These are phyloP conservation scores for Aspergillus ruber DNA, from an alignment of 2,329 filamentous ascomycete species.

Conservation along the genomic window DNA sequence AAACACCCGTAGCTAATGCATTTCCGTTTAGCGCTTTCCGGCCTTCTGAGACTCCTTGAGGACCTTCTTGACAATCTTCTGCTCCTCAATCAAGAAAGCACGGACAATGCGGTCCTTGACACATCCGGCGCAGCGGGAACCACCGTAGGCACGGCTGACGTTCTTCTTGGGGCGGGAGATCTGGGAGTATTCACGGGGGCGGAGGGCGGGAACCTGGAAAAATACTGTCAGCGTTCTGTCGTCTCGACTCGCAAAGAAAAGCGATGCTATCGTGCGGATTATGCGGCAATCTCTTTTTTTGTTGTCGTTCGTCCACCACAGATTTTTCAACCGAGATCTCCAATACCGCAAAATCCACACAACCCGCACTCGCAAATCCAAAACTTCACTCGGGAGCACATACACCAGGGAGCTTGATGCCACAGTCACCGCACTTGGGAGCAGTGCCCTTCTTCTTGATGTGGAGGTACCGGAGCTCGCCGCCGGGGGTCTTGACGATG, in stretches of 20 bases:
- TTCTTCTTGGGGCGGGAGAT: slow-evolving; percentile 99
- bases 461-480: slow-evolving; percentile 91
- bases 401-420: slow-evolving; percentile 95
- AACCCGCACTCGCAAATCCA: not conserved
- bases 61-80: slow-evolving; percentile 99
- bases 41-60: slow-evolving; percentile 85
- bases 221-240: slow-evolving; percentile 10
- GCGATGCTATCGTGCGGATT: slow-evolving; percentile 1
- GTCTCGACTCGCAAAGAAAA: not conserved
- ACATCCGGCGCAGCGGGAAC: slow-evolving; percentile 97
- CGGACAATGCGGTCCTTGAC: slow-evolving; percentile 97
- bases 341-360: not conserved
- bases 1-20: slow-evolving; percentile 20
- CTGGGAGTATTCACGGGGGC: slow-evolving; percentile 93
- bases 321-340: slow-evolving; percentile 1
- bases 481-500: slow-evolving; percentile 92
- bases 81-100: slow-evolving; percentile 99
- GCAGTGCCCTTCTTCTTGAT: slow-evolving; percentile 99
- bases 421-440: slow-evolving; percentile 99
- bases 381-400: slow-evolving; percentile 46
- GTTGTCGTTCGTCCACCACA: slow-evolving; percentile 10
- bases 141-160: slow-evolving; percentile 96
- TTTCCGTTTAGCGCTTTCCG: slow-evolving; percentile 37
- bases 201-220: slow-evolving; percentile 80
- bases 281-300: slow-evolving; percentile 7